phyloP scores from a whole-genome alignment of 768 basidiomycete genomes.

The Tylopilus felleus region DNA sequence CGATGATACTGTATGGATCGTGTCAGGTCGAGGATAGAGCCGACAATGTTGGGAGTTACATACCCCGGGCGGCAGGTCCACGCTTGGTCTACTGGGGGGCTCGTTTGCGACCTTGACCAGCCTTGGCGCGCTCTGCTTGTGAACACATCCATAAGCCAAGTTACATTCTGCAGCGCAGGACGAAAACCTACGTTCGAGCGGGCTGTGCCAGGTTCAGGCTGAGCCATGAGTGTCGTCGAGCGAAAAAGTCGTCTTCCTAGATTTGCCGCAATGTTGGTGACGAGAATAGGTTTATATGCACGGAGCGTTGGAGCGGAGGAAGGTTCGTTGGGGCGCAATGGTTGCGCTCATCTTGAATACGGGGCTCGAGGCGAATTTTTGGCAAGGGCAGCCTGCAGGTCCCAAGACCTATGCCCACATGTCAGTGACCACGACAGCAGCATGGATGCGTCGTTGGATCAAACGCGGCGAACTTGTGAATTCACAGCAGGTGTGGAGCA shows the following conservation, averaged over 20 bases:
- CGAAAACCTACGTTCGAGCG: slow-evolving; percentile 12
- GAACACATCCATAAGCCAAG: slow-evolving; percentile 1
- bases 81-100: background rate
- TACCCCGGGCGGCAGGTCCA: background rate
- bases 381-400: slow-evolving; percentile 3
- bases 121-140: slow-evolving; percentile 5
- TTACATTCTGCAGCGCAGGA: background rate
- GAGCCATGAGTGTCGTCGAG: slow-evolving; percentile 1
- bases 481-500: slow-evolving; percentile 9
- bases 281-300: slow-evolving; percentile 14
- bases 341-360: slow-evolving; percentile 2
- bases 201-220: background rate
- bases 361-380: background rate
- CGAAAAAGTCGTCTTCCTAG: background rate
- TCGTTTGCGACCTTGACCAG: background rate
- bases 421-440: background rate
- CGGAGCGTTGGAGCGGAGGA: background rate
- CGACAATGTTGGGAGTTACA: background rate
- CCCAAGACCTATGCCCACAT: background rate
- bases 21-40: background rate
- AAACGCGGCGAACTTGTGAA: slow-evolving; percentile 18
- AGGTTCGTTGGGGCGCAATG: background rate
- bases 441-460: slow-evolving; percentile 6
- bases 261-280: background rate
- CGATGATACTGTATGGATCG: background rate